These are phyloP conservation scores for Helianthus tuberosus DNA, from an alignment of 129 eudicot species.

Conservation along the genomic window DNA sequence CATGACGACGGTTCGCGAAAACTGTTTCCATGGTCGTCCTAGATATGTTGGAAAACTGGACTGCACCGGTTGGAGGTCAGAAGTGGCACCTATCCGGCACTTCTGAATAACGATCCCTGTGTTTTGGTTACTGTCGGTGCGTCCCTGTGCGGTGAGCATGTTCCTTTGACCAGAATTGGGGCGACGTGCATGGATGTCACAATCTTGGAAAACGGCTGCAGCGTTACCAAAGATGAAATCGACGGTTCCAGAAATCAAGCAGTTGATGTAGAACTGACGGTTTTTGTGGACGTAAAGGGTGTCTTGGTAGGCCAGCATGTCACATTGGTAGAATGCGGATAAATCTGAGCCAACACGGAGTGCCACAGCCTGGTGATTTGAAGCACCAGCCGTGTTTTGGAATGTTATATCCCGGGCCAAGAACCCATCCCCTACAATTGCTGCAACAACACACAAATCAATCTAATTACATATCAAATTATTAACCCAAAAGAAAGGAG, in stretches of 20 bases:
- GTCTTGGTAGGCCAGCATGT: conserved; percentile 82
- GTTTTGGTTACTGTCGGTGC: conserved; percentile 86
- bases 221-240: conserved; percentile 91
- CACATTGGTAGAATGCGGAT: conserved; percentile 79
- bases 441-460: conserved; percentile 35
- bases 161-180: conserved; percentile 63
- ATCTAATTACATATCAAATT: too few relatives aligned
- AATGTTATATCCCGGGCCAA: conserved; percentile 77
- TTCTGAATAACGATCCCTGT: conserved; percentile 85
- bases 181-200: conserved; percentile 85
- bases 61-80: conserved; percentile 62
- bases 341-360: conserved; percentile 80
- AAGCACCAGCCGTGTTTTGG: conserved; percentile 86
- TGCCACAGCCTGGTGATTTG: conserved; percentile 97
- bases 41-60: conserved; percentile 61
- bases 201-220: conserved; percentile 69
- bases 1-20: conserved; percentile 75
- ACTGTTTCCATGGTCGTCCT: conserved; percentile 88
- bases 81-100: conserved; percentile 68
- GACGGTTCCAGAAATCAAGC: conserved; percentile 70
- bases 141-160: conserved; percentile 89
- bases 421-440: conserved; percentile 71
- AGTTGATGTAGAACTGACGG: conserved; percentile 76
- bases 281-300: conserved; percentile 84
- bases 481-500: too few relatives aligned